A percentile compares a stretch with the other conserved stretches of the same genome.
Evolutionary conservation across 2,329 filamentous ascomycete species (phyloP).

Genomic region (Aspergillus pseudonomiae): DNA sequence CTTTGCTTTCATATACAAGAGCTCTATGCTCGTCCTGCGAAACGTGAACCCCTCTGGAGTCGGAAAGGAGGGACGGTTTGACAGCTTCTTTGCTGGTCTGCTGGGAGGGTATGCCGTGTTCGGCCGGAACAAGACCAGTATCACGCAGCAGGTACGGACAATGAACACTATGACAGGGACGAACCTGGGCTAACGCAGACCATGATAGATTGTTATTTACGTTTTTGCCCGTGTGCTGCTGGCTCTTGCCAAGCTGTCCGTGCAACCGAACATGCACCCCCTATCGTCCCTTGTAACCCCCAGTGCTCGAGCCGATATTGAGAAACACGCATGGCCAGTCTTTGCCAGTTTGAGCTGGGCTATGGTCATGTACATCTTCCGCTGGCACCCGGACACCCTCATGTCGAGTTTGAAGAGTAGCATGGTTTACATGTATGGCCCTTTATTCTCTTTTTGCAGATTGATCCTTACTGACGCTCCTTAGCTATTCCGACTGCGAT

Average conservation of each 20-base stretch:
- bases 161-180: no score
- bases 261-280: conserved; percentile 60
- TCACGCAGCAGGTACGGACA: conserved; percentile 69
- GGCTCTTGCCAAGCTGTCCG: conserved; percentile 78
- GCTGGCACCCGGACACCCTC: conserved; percentile 86
- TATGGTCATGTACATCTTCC: conserved; percentile 92
- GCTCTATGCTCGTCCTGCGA: conserved; percentile 74
- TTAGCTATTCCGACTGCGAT: conserved; percentile 76
- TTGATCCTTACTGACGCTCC: conserved; percentile 10
- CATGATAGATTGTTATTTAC: conserved; percentile 86
- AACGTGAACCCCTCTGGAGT: conserved; percentile 50
- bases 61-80: conserved; percentile 69
- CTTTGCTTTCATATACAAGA: conserved; percentile 91
- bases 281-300: conserved; percentile 47
- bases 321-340: conserved; percentile 81
- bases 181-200: neutral
- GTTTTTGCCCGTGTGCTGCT: conserved; percentile 91
- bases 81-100: conserved; percentile 83
- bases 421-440: conserved; percentile 91
- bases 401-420: conserved; percentile 89
- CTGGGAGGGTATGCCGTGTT: conserved; percentile 93
- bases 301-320: conserved; percentile 55
- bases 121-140: conserved; percentile 74
- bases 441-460: conserved; percentile 20
- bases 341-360: conserved; percentile 94